A percentile compares a stretch with the other conserved stretches of the same genome.
Evolutionary conservation across 2,329 filamentous ascomycete species (phyloP).

Genomic region (Penicillium italicum): DNA sequence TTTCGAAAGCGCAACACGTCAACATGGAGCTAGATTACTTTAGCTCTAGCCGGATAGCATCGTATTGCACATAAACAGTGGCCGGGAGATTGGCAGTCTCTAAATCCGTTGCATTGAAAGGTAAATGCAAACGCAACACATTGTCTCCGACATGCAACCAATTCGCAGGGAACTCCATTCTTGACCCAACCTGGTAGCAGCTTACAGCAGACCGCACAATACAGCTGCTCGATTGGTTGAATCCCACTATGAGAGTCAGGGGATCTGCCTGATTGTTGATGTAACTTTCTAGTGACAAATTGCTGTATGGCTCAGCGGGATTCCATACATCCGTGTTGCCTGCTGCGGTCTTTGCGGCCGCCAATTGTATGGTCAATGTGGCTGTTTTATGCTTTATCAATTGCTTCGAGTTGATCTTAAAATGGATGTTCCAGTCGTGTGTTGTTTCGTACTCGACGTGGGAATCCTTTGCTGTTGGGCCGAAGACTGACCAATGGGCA

Average conservation of each 20-base stretch:
- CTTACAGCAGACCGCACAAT: slow-evolving; percentile 58
- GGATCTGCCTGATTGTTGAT: slow-evolving; percentile 45
- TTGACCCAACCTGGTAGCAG: slow-evolving; percentile 60
- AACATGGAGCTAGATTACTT: neutral
- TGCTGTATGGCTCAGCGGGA: slow-evolving; percentile 50
- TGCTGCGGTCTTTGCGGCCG: slow-evolving; percentile 59
- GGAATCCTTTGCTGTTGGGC: slow-evolving; percentile 39
- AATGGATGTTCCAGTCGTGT: slow-evolving; percentile 60
- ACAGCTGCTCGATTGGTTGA: slow-evolving; percentile 57
- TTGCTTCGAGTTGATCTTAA: slow-evolving; percentile 46
- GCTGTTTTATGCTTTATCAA: slow-evolving; percentile 46
- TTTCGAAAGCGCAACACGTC: neutral
- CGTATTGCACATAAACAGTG: slow-evolving; percentile 62
- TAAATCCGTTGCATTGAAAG: slow-evolving; percentile 57
- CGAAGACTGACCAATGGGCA: slow-evolving; percentile 64
- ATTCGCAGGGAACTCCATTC: slow-evolving; percentile 55
- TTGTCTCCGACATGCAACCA: slow-evolving; percentile 54
- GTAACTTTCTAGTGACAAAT: slow-evolving; percentile 51
- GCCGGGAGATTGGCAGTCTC: slow-evolving; percentile 56
- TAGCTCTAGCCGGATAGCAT: slow-evolving; percentile 60
- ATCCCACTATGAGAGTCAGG: slow-evolving; percentile 35
- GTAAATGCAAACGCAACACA: slow-evolving; percentile 55
- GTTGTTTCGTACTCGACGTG: slow-evolving; percentile 40
- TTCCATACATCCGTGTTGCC: slow-evolving; percentile 61
- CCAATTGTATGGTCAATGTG: slow-evolving; percentile 61